Evolutionary conservation across 2,329 filamentous ascomycete species (phyloP), one percentile per base, ranked within the genome.

Genomic region (Fonsecaea erecta): DNA sequence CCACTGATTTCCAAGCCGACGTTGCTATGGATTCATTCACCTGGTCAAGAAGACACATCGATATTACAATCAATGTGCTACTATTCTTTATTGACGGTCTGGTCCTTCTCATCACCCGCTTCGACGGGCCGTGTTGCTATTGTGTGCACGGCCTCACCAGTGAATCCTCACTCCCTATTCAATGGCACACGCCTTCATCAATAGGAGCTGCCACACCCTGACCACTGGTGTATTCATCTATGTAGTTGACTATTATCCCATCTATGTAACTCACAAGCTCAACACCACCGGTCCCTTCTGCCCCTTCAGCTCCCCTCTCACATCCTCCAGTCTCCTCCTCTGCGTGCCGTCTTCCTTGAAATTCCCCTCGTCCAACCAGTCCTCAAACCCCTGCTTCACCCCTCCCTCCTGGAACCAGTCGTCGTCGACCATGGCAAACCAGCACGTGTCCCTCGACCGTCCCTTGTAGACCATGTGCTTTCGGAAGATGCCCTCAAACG

Each of bases 381-480:
- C 68, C 70, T 85, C 81, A 53, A 89, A 76, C 0, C 73, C 83
- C 0, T 70, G 66, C 68, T 80, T 83, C 0, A 81, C 73, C 0
- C 62, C 57, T 2, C 34, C 3, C 34, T 54, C 24, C n/a, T n/a
- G n/a, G 1, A 79, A 77, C 87, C 87, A 90, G 64, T 90, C 88
- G 0, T 81, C 80, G 56, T 86, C 82, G 1, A 85, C 71, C 7
- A 89, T 83, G 24, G 85, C 83, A 62, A 82, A 85, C 85, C 85
- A 90, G 2, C 83, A 80, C 0, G 86, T 86, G 71, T 90, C 87
- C 51, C 88, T 76, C 59, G 77, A 81, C 24, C 80, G 76, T 0
- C 85, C 86, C 69, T 85, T 86, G 7, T 84, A 71, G 32, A 89
- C 78, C 81, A 88, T 81, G 72, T 90, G 86, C 67, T 87, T 84